Evolutionary conservation across 1,284 basidiomycete species (phyloP), one percentile per base, ranked within the genome.

Genomic region (Ganoderma lucidum): DNA sequence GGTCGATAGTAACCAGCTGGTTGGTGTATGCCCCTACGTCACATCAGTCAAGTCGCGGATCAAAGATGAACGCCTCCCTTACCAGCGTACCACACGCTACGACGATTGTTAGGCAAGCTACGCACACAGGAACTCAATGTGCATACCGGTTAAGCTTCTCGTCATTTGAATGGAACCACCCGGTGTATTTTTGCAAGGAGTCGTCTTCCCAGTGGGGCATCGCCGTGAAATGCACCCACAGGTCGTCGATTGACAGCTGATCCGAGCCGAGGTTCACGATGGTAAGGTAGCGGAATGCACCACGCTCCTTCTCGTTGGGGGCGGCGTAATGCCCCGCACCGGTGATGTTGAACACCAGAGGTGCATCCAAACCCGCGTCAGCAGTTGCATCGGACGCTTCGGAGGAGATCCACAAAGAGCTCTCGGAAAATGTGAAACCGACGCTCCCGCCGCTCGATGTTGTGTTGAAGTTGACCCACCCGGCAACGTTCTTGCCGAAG

Each of bases 81-180:
- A 72, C 71, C 71, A 66, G 72, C 72, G 55, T 73, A 73, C 72
- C 70, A 73, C 19, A 73, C 63, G 14, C 70, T 73, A 39, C 3
- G 12, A 0, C 4, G 2, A 35, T 10, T n/a, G 14, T 71, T 44
- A 68, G 67, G 9, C 15, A 12, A 32, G 17, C 14, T 19, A 10
- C 8, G 14, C 32, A 3, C 19, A 6, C 35, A 8, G 30, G 9
- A 1, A 42, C 1, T 23, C 42, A 0, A 6, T 19, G 10, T 6
- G 23, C 72, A 2, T 32, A 73, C 72, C 72, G 61, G 39, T 73
- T 73, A n/a, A 73, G 28, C 48, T 71, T 69, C 30, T 73, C 72
- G 58, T 73, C 72, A 23, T 68, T 70, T 0, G 70, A 73, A 45
- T 73, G 68, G 63, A 73, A 73, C 72, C 72, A 73, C 8, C 72